phyloP scores from a whole-genome alignment of 2,329 filamentous ascomycete species.

The Zarea fungicola region DNA sequence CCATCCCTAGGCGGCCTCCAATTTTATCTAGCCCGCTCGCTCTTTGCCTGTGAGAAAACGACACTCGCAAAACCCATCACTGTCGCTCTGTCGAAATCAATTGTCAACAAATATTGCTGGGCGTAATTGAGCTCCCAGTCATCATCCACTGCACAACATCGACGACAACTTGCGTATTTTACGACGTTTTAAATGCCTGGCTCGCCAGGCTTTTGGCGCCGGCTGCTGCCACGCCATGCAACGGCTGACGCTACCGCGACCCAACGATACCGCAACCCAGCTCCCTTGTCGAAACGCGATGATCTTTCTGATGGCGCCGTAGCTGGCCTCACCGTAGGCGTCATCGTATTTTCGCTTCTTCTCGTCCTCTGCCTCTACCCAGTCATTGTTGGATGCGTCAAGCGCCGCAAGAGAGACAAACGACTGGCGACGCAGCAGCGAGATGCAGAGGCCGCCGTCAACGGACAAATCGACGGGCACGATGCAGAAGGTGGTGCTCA shows the following conservation, averaged over 20 bases:
- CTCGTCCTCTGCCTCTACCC: constrained; percentile 35
- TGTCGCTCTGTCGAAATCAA: neutral
- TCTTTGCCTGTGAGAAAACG: too few species aligned
- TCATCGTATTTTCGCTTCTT: constrained; percentile 28
- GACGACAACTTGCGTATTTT: neutral
- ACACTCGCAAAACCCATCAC: too few species aligned
- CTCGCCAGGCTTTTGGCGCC: constrained; percentile 6
- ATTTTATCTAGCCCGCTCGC: too few species aligned
- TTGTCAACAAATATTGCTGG: too few species aligned
- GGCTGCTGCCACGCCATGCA: constrained; percentile 4
- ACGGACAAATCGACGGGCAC: constrained; percentile 11
- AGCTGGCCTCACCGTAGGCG: constrained; percentile 33
- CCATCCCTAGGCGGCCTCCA: constrained; percentile 4
- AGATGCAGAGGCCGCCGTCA: constrained; percentile 28
- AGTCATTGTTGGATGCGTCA: constrained; percentile 30
- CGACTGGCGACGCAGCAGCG: constrained; percentile 14
- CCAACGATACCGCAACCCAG: neutral
- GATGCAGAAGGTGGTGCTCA: constrained; percentile 18
- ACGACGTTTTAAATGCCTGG: neutral
- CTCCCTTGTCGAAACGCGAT: constrained; percentile 5
- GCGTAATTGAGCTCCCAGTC: neutral
- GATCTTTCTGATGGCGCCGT: constrained; percentile 30
- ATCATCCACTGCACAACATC: neutral
- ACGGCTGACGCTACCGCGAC: neutral
- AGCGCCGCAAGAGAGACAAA: constrained; percentile 22